These are phyloP conservation scores for Durotheca rogersii DNA, from an alignment of 495 filamentous ascomycete genomes.

Conservation along the genomic window DNA sequence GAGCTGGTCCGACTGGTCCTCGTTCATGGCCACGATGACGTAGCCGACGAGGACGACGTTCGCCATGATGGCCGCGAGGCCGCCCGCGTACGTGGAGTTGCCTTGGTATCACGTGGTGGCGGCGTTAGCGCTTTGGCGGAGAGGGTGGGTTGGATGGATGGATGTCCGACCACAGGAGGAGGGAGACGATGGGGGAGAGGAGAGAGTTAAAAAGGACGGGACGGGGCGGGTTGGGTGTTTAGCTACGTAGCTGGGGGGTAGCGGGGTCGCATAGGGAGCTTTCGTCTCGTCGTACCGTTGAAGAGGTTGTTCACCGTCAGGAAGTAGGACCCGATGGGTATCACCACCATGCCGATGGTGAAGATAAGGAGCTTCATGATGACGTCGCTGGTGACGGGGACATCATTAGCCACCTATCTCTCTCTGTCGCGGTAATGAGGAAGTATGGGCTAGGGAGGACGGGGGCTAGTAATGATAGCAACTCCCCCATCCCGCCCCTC, in stretches of 20 bases:
- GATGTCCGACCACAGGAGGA: not conserved
- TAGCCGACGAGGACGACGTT: slow-evolving; percentile 92
- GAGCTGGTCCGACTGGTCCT: slow-evolving; percentile 68
- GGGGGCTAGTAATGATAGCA: too few relatives aligned
- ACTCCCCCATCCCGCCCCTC: too few relatives aligned
- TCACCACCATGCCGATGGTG: slow-evolving; percentile 83
- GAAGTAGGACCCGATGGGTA: slow-evolving; percentile 87
- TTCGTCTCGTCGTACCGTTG: slow-evolving; percentile 55
- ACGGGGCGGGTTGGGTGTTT: too few relatives aligned
- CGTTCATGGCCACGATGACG: slow-evolving; percentile 85
- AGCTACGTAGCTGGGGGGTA: not conserved
- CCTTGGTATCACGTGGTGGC: too few relatives aligned
- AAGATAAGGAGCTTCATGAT: slow-evolving; percentile 88
- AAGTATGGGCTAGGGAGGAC: too few relatives aligned
- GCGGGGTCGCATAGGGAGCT: not conserved
- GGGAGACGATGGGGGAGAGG: not conserved
- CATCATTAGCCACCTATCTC: too few relatives aligned
- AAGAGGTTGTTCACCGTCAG: slow-evolving; percentile 74
- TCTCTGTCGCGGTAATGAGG: too few relatives aligned
- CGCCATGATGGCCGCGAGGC: slow-evolving; percentile 79
- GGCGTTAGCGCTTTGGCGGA: slow-evolving; percentile 7
- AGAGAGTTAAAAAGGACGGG: not conserved
- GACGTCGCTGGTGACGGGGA: slow-evolving; percentile 62
- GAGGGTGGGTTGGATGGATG: not conserved
- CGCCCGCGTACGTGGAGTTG: slow-evolving; percentile 84